Evolutionary conservation across 1,284 basidiomycete genomes (phyloP), one percentile per base, ranked within the genome.

Genomic region (Boletus semigastroideus): DNA sequence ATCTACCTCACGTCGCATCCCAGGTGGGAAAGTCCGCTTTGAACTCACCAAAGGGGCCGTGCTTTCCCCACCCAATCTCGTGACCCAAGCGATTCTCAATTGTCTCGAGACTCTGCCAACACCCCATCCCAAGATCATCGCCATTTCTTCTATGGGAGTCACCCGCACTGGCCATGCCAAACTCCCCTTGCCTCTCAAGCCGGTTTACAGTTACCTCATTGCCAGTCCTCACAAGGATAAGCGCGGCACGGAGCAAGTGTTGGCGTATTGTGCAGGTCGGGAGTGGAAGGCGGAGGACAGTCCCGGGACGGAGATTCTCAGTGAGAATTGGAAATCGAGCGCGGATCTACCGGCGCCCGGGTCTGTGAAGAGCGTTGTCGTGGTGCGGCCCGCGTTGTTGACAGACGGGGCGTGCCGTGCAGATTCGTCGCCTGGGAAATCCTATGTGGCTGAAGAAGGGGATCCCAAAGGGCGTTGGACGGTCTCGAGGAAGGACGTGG

Each of bases 401-500:
- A 84, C 79, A 2, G 78, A 84, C 51, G 84, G 83, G 0, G 66
- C 70, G n/a, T 82, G 79, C 59, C 59, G 67, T 3, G 82, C 72
- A 33, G 62, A 59, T 22, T 27, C 54, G 9, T 30, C 49, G 8
- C 41, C 56, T 1, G 19, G 2, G 17, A 38, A 2, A 8, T 49
- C 59, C 1, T 79, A 82, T 59, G 67, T 72, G 31, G 72, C 72
- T 17, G 65, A 65, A n/a, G 62, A 54, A 6, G 71, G 62, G 1
- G 72, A 79, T 17, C 28, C 79, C 0, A 56, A 62, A 0, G 69
- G 74, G 2, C 59, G 59, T 14, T 87, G 77, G 61, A 78, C 75
- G n/a, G 66, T 88, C 10, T 84, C 83, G 36, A 72, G 86, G 59
- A 73, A 72, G 59, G 86, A 88, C 62, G 77, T 83, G 0, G 82